Evolutionary conservation across 2,329 filamentous ascomycete genomes (phyloP), one percentile per base, ranked within the genome.

Genomic region (Bipolaris oryzae): DNA sequence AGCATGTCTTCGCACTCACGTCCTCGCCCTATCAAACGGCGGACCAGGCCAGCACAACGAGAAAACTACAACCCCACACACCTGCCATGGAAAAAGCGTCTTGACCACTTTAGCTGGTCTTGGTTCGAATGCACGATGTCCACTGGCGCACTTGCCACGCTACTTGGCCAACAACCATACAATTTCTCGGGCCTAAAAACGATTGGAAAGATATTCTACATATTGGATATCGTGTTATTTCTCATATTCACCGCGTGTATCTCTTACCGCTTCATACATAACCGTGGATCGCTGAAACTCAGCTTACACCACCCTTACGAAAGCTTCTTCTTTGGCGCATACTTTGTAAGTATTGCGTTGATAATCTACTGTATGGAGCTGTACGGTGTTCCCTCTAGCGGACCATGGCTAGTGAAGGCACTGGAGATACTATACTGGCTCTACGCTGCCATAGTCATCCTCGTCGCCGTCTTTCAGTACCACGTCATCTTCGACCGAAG

Each of bases 401-500:
- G 84, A 1, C 69, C 76, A 0, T 82, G 83, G 66, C 82, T 90
- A 7, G 74, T 84, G 5, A 82, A 81, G 69, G 81, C 81, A 0
- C 80, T 91, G 3, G 81, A 87, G 51, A 79, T 87, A 0, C 78
- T 85, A 1, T 93, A 91, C 73, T 93, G 90, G 90, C 73, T 80
- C 0, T 93, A 92, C 68, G 81, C 87, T 10, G 77, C 78, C 2
- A 72, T 83, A 21, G 66, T 66, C 5, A 57, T 61, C 15, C 44
- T 70, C 2, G 65, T 69, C n/a, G 65, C 88, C 72, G 97, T 98
- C 90, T 87, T 98, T 66, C 94, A 98, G 84, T 98, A 98, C 81
- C 94, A 98, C 77, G 95, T 98, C 74, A 90, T 97, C 74, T 98
- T 98, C 85, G 93, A 89, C 78, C 86, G 90, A 72, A 92, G 96